Conservation (phyloP, 495 filamentous ascomycete species). For the Tetracladium setigerum region DNA sequence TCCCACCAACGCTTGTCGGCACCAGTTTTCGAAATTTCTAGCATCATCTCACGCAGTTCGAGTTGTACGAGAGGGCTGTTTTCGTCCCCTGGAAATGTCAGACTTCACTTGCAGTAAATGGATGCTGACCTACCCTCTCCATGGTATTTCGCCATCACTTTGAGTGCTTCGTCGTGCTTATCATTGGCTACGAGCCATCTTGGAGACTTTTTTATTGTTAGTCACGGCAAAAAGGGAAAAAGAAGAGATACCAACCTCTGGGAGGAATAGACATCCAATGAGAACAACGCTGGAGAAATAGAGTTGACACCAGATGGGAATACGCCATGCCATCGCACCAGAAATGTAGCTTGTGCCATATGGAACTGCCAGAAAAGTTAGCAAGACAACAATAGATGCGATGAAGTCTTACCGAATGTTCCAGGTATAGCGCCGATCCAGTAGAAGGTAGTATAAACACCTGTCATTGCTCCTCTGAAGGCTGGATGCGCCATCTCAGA, state of each 20-base stretch:
- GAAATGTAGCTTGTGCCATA: neutral
- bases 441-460: conserved; percentile 32
- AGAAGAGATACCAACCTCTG: neutral
- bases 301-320: neutral
- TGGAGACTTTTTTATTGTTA: neutral
- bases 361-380: neutral
- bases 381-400: too few relatives aligned
- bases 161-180: conserved; percentile 46
- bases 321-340: neutral
- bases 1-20: conserved; percentile 62
- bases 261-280: neutral
- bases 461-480: conserved; percentile 35
- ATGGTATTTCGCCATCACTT: conserved; percentile 46
- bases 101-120: too few relatives aligned
- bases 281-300: neutral
- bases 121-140: conserved; percentile 10
- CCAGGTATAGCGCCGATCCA: conserved; percentile 19
- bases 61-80: conserved; percentile 42
- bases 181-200: conserved; percentile 36
- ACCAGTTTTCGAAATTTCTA: conserved; percentile 42
- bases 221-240: too few relatives aligned
- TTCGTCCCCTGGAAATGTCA: neutral
- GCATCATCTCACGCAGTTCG: conserved; percentile 47
- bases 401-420: conserved; percentile 19
- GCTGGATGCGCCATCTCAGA: neutral